Percentiles rank a stretch among this genome's conserved stretches.
Conservation (phyloP, 1,284 basidiomycete species). For the Pascua sp. region DNA sequence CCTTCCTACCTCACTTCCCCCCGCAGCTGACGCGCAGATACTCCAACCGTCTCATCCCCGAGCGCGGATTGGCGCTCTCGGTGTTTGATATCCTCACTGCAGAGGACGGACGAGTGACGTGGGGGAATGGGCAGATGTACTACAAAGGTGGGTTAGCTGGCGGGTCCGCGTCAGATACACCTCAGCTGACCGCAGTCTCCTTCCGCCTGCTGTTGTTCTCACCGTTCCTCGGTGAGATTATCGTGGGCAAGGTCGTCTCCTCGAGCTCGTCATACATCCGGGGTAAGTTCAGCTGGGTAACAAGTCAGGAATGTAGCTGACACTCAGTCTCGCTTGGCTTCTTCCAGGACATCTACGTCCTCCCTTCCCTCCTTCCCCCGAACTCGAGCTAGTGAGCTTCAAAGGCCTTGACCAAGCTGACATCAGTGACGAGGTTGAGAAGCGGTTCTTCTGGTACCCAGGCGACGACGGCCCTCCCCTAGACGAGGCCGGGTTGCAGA, state of each 20-base stretch:
- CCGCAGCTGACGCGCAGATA: slow-evolving; percentile 59
- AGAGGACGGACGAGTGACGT: slow-evolving; percentile 86
- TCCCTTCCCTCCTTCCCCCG: slow-evolving; percentile 62
- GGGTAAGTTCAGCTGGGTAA: slow-evolving; percentile 54
- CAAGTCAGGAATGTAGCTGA: slow-evolving; percentile 3
- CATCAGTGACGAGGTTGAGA: slow-evolving; percentile 52
- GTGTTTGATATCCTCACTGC: slow-evolving; percentile 82
- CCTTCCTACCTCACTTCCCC: background rate
- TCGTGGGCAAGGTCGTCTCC: slow-evolving; percentile 81
- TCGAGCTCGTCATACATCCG: slow-evolving; percentile 78
- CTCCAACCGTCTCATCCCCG: slow-evolving; percentile 86
- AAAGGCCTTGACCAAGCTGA: background rate
- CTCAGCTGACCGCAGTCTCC: slow-evolving; percentile 60
- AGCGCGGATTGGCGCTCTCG: slow-evolving; percentile 84
- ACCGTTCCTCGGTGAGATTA: slow-evolving; percentile 84
- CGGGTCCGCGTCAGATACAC: no score
- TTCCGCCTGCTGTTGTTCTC: slow-evolving; percentile 88
- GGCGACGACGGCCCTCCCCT: slow-evolving; percentile 50
- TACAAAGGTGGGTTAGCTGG: slow-evolving; percentile 67
- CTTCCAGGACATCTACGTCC: slow-evolving; percentile 89
- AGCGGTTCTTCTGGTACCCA: slow-evolving; percentile 76
- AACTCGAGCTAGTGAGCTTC: slow-evolving; percentile 29
- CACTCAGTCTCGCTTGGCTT: slow-evolving; percentile 77
- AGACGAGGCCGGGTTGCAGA: slow-evolving; percentile 58
- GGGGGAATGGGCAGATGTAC: slow-evolving; percentile 92